phyloP scores from a whole-genome alignment of 2,329 filamentous ascomycete species.

The Ilyonectria robusta region DNA sequence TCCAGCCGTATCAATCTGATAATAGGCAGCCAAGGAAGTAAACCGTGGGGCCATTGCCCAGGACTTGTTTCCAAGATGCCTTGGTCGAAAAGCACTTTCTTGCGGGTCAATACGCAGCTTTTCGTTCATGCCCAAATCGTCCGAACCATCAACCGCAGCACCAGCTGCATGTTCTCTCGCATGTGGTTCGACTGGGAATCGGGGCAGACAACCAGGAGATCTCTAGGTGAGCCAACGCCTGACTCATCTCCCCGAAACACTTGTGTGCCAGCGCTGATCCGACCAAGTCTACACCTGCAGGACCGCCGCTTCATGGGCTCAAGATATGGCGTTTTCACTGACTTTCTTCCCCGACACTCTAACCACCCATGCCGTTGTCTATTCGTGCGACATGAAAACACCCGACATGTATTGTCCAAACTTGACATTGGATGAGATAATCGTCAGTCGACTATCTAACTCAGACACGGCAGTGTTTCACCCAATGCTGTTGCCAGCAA shows the following conservation, averaged over 20 bases:
- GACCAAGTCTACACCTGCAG: slow-evolving; percentile 32
- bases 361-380: slow-evolving; percentile 30
- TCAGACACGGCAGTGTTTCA: slow-evolving; percentile 28
- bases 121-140: slow-evolving; percentile 26
- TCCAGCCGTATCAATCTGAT: slow-evolving; percentile 2
- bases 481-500: slow-evolving; percentile 34
- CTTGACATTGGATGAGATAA: slow-evolving; percentile 7
- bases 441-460: slow-evolving; percentile 14
- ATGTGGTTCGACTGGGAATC: slow-evolving; percentile 9
- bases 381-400: slow-evolving; percentile 24
- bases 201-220: neutral
- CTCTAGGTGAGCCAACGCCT: neutral
- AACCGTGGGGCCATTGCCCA: slow-evolving; percentile 5
- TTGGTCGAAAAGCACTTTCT: neutral
- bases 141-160: slow-evolving; percentile 30
- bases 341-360: slow-evolving; percentile 30
- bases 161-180: slow-evolving; percentile 27
- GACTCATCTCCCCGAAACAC: too few relatives aligned
- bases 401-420: neutral
- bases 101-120: slow-evolving; percentile 1
- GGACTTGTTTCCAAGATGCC: slow-evolving; percentile 9
- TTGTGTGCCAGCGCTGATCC: neutral
- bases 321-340: slow-evolving; percentile 32
- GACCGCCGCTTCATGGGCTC: slow-evolving; percentile 25
- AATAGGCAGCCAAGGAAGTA: neutral